Base-by-base conservation (phyloP, 768 basidiomycete species). In the Mycena maculata region DNA sequence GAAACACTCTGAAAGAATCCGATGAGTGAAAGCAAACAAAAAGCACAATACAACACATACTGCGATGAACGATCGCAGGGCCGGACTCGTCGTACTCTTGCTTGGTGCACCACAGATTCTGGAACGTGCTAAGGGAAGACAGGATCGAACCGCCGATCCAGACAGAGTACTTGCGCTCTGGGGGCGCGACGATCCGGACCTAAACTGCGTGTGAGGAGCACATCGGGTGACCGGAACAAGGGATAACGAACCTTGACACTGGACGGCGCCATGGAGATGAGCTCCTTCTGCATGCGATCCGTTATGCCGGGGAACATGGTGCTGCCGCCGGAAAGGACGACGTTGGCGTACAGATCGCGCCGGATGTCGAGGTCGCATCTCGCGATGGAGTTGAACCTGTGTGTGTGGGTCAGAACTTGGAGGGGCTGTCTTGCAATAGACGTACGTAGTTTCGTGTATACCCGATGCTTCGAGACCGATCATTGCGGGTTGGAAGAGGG, bases 261-360 rank as follows among this genome's bases (percentile, higher is more conserved):
- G 63, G 86, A 84, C 44, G 89, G 87, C 61, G 87, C 84, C 70
- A 88, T 83, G 25, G 85, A 79, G 59, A 85, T 87, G 73, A 91
- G 84, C 80, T 91, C 89, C 83, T 88, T 90, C 80, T 89, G 86
- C 88, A 90, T 88, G 71, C 89, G 84, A 85, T 88, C 58, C 86
- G 69, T 58, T n/a, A 71, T 63, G 31, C 69, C 69, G 27, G 69
- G 69, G 62, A 67, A 71, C 69, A 71, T 71, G 47, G 69, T 71
- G 41, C 48, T 71, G 22, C 69, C 69, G 39, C 69, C 69, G 23
- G 65, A 67, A 30, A 71, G 69, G 22, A 67, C 65, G 20, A 71
- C 54, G 53, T 71, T 67, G 53, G 30, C 18, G 59, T 55, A 71
- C 22, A 71, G 47, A 27, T 67, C 65, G 75, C 87, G 87, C 67